Base-by-base conservation (phyloP, 1,139 yeast genomes). In the Kurtzmaniella quercitrusa region DNA sequence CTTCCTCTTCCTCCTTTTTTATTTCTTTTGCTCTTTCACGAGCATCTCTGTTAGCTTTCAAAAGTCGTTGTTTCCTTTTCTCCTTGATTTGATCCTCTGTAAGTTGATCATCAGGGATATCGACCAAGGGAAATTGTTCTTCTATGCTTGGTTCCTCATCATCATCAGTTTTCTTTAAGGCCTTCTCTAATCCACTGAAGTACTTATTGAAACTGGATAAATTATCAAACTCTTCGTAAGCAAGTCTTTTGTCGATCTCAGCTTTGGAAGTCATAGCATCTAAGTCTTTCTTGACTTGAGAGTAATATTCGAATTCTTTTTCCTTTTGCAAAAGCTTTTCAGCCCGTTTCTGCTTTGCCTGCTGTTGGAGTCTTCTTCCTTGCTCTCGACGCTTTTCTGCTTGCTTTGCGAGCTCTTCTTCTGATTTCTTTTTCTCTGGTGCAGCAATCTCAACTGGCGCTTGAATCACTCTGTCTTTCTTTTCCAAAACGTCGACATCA, bases 41-140 rank as follows among this genome's bases (percentile, higher is more conserved):
- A 0, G 98, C 96, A 42, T 93, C 98, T 53, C 77, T 82, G 54
- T 88, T 88, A 4, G 95, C 95, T 55, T 88, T 88, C 63, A 86
- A 70, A 35, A 93, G 73, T 52, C 79, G 74, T 62, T 93, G 98
- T 46, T 82, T 82, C 43, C 95, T 74, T 62, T 94, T 94, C 56
- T 89, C 98, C 53, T 84, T 88, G 42, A 88, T 68, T 54, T 87
- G 87, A 5, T 86, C 96, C 33, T 85, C 89, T 36, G 75, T 74
- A 38, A 94, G 71, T 49, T 89, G 84, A 36, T 82, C 93, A 60
- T 93, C 95, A 1, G 97, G 93, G 5, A 80, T 71, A 35, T 88
- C 95, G 0, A 88, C 78, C 45, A 93, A 68, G 12, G 96, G 93
- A 76, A 89, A 91, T 1, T 73, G 65, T 5, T 59, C 57, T 12